Evolutionary conservation across 2,329 filamentous ascomycete genomes (phyloP).

Genomic region (Xylaria multiplex): DNA sequence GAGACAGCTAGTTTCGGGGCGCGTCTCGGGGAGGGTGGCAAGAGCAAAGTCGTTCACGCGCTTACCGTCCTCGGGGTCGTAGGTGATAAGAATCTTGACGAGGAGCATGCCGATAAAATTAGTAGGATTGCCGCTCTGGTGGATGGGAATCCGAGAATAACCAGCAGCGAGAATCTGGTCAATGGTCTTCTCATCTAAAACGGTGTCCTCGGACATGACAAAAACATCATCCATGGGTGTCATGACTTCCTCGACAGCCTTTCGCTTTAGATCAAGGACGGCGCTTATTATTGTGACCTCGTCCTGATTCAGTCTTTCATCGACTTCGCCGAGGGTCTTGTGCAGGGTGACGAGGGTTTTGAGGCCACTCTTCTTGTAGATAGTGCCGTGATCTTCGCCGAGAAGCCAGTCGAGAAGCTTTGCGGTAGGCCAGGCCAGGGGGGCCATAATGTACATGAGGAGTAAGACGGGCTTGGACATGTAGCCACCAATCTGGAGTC

Average conservation of each 20-base stretch:
- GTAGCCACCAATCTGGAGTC: conserved; percentile 91
- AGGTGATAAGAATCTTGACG: conserved; percentile 98
- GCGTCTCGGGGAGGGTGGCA: conserved; percentile 92
- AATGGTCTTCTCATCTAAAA: conserved; percentile 94
- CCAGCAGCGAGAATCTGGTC: conserved; percentile 91
- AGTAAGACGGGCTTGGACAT: conserved; percentile 87
- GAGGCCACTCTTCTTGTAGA: conserved; percentile 97
- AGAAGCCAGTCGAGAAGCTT: conserved; percentile 94
- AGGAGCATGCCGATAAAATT: conserved; percentile 98
- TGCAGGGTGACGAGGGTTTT: conserved; percentile 97
- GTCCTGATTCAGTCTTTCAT: conserved; percentile 92
- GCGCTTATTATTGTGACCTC: conserved; percentile 99
- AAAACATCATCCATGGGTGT: conserved; percentile 98
- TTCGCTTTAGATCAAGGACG: conserved; percentile 94
- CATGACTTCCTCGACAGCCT: conserved; percentile 95
- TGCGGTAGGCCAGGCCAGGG: conserved; percentile 92
- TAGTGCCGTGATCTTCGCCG: conserved; percentile 92
- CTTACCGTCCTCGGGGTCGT: conserved; percentile 92
- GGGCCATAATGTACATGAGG: conserved; percentile 92
- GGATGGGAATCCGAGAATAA: conserved; percentile 95
- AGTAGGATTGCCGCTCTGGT: conserved; percentile 80
- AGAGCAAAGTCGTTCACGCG: conserved; percentile 90
- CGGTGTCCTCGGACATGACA: conserved; percentile 92
- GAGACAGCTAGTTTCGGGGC: conserved; percentile 93
- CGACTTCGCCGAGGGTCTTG: conserved; percentile 86